Evolutionary conservation across 768 basidiomycete genomes (phyloP), one percentile per base, ranked within the genome.

Genomic region (Tulasnella sp.): DNA sequence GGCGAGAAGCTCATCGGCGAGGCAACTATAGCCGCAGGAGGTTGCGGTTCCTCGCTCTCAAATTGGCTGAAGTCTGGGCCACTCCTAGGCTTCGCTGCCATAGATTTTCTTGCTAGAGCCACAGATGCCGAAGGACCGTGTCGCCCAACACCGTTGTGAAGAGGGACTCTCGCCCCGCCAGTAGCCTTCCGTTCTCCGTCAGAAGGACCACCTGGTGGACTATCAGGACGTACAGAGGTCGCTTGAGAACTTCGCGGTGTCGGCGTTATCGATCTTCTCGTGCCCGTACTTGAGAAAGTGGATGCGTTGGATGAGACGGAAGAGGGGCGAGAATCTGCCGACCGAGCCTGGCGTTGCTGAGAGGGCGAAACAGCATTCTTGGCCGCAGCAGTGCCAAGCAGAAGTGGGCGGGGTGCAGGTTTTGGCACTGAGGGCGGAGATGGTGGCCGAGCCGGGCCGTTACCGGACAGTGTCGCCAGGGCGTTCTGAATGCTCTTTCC

Each of bases 351-450:
- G 42, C 4, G 34, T 23, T 19, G 50, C 23, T 32, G 51, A 52
- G 23, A 26, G 23, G 51, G 59, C 19, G 48, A 34, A 26, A 30
- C 23, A 42, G 27, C 24, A 23, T 32, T 53, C 52, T 53, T 61
- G 32, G 50, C 59, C 38, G 51, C 59, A 32, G 59, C 59, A 52
- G 59, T 61, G 11, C 59, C 59, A 19, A 52, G 38, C 38, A 52
- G 34, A 17, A 54, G 51, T 27, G 19, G 51, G 1, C 59, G 38
- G n/a, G 50, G 59, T 43, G 59, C 27, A 3, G 44, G 26, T 4
- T 58, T 58, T 3, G 34, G 34, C 2, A 43, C 32, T n/a, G 50
- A 43, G 21, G 51, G 59, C 9, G 59, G 59, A n/a, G 51, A 44
- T 3, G 59, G 59, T n/a, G 34, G 50, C 24, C 32, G 55, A 24